Evolutionary conservation across 1,139 yeast species (phyloP), one percentile per base, ranked within the genome.

Genomic region (Scheffersomyces illinoinensis): DNA sequence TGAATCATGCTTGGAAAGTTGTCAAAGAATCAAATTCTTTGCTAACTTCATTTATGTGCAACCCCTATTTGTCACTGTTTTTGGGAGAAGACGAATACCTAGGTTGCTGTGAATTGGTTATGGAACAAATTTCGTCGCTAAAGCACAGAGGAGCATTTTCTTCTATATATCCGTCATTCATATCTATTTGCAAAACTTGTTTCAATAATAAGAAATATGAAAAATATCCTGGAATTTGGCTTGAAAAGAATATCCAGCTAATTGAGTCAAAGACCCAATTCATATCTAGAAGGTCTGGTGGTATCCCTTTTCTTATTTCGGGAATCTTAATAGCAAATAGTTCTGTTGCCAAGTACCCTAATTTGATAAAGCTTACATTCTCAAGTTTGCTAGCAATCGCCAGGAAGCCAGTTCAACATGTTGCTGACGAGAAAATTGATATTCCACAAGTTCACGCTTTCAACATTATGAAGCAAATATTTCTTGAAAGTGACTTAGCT

Each of bases 381-480:
- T 74, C 76, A 0, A 70, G 75, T 50, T 75, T 93, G 20, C 62
- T 86, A 43, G 70, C 69, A 5, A 83, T 91, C 50, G 91, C 95
- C 1, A 64, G 71, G 5, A 59, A 71, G 6, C 86, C 89, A 0
- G 78, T 83, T n/a, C 69, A 72, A 5, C 77, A 76, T 18, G 74
- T 76, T 26, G 84, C 80, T 17, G 77, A 81, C 52, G 87, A 87
- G 61, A 85, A 82, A 59, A 78, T 85, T 63, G 97, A 91, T 67
- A 77, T 91, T 26, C 95, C 98, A 0, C 98, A 93, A 70, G 97
- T 93, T 0, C 97, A 93, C 73, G 98, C 98, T 0, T 87, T 91
- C 70, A 95, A 95, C 69, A 90, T 97, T 68, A 84, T 95, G 59
- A 86, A 85, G 63, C 88, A 88, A 7, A 77, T 95, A 1, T 88